Percentiles rank a stretch among this genome's conserved stretches.
These are phyloP conservation scores for Aquilaria malaccensis DNA, from an alignment of 345 rosid genomes.

Conservation along the genomic window DNA sequence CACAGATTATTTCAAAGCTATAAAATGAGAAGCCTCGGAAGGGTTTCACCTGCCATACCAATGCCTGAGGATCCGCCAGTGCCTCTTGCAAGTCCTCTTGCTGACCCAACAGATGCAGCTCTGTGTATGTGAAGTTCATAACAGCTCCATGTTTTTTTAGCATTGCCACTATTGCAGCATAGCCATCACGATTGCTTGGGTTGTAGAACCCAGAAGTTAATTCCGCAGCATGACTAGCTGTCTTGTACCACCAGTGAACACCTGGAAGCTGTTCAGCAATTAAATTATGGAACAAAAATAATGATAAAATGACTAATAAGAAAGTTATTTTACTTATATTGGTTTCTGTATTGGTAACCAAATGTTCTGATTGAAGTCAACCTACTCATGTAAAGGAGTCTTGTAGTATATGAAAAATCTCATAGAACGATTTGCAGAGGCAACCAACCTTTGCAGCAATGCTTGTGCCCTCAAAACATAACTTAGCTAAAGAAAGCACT, in stretches of 20 bases:
- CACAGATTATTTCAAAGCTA: too few relatives aligned
- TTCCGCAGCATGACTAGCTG: conserved; percentile 95
- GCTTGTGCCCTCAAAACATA: conserved; percentile 69
- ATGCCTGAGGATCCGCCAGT: conserved; percentile 64
- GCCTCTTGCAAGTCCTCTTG: conserved; percentile 52
- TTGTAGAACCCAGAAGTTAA: conserved; percentile 92
- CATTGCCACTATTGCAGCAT: conserved; percentile 59
- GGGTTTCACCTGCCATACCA: conserved; percentile 75
- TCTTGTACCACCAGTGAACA: conserved; percentile 96
- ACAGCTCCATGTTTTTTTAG: conserved; percentile 69
- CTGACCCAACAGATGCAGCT: conserved; percentile 42
- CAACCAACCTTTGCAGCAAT: conserved; percentile 75
- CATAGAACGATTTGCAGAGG: conserved; percentile 11
- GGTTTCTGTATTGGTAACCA: background rate
- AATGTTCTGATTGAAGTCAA: conserved; percentile 1
- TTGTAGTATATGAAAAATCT: background rate
- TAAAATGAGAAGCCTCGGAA: background rate
- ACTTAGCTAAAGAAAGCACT: conserved; percentile 75
- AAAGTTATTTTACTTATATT: conserved; percentile 3
- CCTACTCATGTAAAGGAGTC: background rate
- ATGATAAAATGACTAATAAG: conserved; percentile 11
- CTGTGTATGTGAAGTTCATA: conserved; percentile 61
- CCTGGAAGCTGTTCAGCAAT: conserved; percentile 81
- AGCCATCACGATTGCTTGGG: conserved; percentile 88
- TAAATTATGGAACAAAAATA: conserved; percentile 19